Base-by-base conservation (phyloP, 2,329 filamentous ascomycete genomes). In the Cordyceps tenuipes region DNA sequence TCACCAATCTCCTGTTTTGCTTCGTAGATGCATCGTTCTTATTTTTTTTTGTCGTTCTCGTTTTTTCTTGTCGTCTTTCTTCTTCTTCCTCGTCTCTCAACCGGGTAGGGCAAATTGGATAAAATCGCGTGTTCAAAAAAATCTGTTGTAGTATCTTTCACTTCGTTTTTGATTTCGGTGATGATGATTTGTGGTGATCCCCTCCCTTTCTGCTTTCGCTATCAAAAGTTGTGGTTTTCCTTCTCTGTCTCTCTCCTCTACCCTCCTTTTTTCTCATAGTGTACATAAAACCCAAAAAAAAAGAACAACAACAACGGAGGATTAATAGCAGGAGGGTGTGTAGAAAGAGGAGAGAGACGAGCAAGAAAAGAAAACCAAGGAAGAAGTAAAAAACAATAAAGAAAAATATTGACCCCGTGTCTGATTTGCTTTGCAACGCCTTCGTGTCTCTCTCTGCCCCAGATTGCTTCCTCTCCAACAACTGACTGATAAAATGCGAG, bases 271-370 rank as follows among this genome's bases (percentile, higher is more conserved):
- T 46, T 41, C 48, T 57, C 48, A 26, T 61, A 61, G 41, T 61
- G 39, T 61, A 61, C 60, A 61, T 61, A 57, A 53, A 51, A 52
- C 49, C 60, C 53, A 48, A 43, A 43, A n/a, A 43, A 43, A 47
- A 54, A 54, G n/a, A 61, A 56, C 36, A 34, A 34, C 7, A 34
- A 36, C 12, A 29, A 26, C 53, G 29, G 23, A 49, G 59, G 53
- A 63, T 59, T 48, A 50, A 57, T 57, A 23, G 43, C 50, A 47
- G 43, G 43, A 46, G 34, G 34, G 34, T 10, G 34, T 36, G 34
- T 8, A 13, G 34, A 36, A 13, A 36, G 34, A 36, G 34, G 34
- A 46, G n/a, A 46, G 29, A 46, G n/a, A 46, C 21, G n/a, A 8
- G 44, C 8, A 43, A 23, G 57, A 59, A 58, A 57, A 59, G 47